phyloP scores from a whole-genome alignment of 768 basidiomycete species.

The Cubamyces sp. region DNA sequence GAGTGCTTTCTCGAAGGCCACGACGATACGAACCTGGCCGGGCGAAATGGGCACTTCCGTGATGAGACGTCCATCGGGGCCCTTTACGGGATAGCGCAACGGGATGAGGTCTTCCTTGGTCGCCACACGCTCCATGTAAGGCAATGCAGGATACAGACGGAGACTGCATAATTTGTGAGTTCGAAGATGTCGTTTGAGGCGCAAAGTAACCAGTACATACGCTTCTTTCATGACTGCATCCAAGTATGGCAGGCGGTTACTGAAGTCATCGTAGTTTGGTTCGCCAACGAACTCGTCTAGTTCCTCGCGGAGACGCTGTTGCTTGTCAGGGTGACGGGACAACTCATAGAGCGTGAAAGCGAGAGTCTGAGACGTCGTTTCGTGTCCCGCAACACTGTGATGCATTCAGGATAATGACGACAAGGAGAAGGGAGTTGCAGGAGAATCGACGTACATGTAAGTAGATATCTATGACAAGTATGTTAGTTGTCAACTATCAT shows the following conservation, averaged over 20 bases:
- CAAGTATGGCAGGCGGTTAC: constrained; percentile 33
- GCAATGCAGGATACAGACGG: constrained; percentile 54
- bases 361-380: constrained; percentile 42
- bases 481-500: too few species aligned
- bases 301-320: constrained; percentile 42
- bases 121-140: constrained; percentile 55
- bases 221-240: constrained; percentile 31
- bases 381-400: constrained; percentile 42
- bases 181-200: not conserved
- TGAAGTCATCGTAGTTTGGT: constrained; percentile 39
- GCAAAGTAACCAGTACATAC: not conserved
- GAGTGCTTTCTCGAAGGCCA: too few species aligned
- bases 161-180: constrained; percentile 27
- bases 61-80: constrained; percentile 14
- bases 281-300: constrained; percentile 34
- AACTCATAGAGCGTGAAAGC: constrained; percentile 41
- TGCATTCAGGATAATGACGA: not conserved
- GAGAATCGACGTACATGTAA: constrained; percentile 32
- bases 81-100: constrained; percentile 37
- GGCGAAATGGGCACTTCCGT: constrained; percentile 11
- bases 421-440: not conserved
- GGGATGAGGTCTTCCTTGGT: constrained; percentile 52
- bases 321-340: constrained; percentile 39
- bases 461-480: constrained; percentile 32
- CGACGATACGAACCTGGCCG: constrained; percentile 7